phyloP scores from a whole-genome alignment of 2,329 filamentous ascomycete genomes.

The Pleoardoris graminearum region DNA sequence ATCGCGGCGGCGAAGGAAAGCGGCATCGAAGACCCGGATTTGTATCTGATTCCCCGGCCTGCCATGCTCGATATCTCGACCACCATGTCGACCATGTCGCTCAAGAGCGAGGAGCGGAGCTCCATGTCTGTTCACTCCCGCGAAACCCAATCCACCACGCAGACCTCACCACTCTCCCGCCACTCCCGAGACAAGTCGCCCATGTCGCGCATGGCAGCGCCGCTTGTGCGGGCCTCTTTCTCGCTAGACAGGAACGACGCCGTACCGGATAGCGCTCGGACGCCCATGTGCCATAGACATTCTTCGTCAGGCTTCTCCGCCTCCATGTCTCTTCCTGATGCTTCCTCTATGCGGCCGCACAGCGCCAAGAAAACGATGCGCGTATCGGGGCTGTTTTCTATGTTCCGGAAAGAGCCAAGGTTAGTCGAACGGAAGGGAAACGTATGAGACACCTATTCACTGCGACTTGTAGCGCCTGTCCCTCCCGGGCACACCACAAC shows the following conservation, averaged over 20 bases:
- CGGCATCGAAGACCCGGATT: slow-evolving; percentile 41
- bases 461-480: slow-evolving; percentile 24
- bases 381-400: slow-evolving; percentile 33
- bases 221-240: slow-evolving; percentile 20
- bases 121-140: slow-evolving; percentile 41
- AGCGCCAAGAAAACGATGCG: slow-evolving; percentile 31
- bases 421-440: slow-evolving; percentile 13
- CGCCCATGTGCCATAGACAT: slow-evolving; percentile 22
- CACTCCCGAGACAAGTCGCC: slow-evolving; percentile 36
- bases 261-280: slow-evolving; percentile 20
- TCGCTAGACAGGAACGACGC: slow-evolving; percentile 24
- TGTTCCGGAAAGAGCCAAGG: slow-evolving; percentile 40
- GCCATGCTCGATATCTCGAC: slow-evolving; percentile 27
- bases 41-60: slow-evolving; percentile 25
- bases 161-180: slow-evolving; percentile 40
- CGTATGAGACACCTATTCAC: slow-evolving; percentile 19
- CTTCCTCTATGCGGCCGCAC: slow-evolving; percentile 23
- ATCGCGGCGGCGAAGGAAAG: slow-evolving; percentile 31
- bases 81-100: slow-evolving; percentile 36
- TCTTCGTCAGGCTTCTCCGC: slow-evolving; percentile 31
- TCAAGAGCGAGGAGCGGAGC: slow-evolving; percentile 37
- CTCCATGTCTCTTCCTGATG: slow-evolving; percentile 23
- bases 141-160: slow-evolving; percentile 41
- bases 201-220: slow-evolving; percentile 20
- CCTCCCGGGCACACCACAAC: slow-evolving; percentile 29